These are phyloP conservation scores for Tuber microsphaerosporum DNA, from an alignment of 495 filamentous ascomycete species.

Conservation along the genomic window DNA sequence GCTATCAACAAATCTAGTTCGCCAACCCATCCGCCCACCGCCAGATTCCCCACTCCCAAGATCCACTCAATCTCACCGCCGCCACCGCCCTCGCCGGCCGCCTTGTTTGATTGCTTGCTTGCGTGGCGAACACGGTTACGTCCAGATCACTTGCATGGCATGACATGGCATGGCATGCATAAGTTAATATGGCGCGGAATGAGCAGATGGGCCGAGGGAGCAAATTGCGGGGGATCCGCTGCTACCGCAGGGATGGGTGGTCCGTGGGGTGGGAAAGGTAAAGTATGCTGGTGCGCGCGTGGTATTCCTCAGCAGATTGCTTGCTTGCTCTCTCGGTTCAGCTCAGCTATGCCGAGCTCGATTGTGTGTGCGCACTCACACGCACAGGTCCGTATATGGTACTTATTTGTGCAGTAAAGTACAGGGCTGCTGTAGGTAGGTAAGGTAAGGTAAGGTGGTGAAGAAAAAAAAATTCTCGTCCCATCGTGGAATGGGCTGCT, in stretches of 20 bases:
- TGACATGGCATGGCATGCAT: not conserved
- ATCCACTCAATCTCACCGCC: not conserved
- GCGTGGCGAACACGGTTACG: not conserved
- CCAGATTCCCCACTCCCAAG: not conserved
- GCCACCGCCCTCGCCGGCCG: not conserved
- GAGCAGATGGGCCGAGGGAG: not conserved
- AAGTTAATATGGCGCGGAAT: not conserved
- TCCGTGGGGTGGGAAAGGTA: not conserved
- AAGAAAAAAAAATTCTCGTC: not conserved
- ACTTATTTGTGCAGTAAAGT: not conserved
- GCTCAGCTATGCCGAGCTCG: not conserved
- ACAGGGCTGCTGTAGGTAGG: not conserved
- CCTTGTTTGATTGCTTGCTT: not conserved
- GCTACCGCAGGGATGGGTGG: not conserved
- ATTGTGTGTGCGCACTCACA: not conserved
- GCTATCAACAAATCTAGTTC: not conserved
- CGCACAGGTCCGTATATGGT: not conserved
- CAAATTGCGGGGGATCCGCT: not conserved
- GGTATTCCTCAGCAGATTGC: not conserved
- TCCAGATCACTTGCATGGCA: not conserved
- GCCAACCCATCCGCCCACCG: not conserved
- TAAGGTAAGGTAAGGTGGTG: too few species aligned
- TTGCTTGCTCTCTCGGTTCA: not conserved
- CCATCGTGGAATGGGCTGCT: not conserved
- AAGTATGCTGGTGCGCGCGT: not conserved